Evolutionary conservation across 2,329 filamentous ascomycete genomes (phyloP).

Genomic region (Fusarium poae): DNA sequence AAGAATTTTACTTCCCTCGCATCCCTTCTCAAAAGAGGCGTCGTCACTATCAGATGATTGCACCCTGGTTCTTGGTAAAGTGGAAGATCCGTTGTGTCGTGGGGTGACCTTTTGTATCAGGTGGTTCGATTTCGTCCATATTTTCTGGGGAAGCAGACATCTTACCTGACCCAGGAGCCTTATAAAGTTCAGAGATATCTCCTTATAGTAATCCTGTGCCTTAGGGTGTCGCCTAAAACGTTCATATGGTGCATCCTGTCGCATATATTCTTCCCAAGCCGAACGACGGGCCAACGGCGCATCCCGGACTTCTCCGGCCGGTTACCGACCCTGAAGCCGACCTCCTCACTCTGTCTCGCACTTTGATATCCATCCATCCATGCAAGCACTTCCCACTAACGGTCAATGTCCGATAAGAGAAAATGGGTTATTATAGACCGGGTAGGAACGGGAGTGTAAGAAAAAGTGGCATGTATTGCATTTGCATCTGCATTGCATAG

Average conservation of each 20-base stretch:
- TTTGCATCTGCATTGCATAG: constrained; percentile 5
- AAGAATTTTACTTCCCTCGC: constrained; percentile 19
- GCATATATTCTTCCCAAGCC: constrained; percentile 28
- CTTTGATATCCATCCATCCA: constrained; percentile 17
- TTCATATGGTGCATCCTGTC: constrained; percentile 13
- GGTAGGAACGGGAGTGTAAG: constrained; percentile 30
- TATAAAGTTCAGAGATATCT: constrained; percentile 34
- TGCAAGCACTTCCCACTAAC: constrained; percentile 39
- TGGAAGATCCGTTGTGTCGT: constrained; percentile 23
- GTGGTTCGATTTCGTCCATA: constrained; percentile 49
- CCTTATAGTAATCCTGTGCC: constrained; percentile 35
- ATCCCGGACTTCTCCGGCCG: constrained; percentile 38
- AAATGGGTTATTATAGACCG: constrained; percentile 7
- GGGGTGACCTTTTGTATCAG: constrained; percentile 44
- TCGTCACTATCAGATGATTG: constrained; percentile 48
- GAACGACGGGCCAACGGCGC: constrained; percentile 47
- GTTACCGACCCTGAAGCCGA: constrained; percentile 25
- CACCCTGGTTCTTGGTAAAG: constrained; percentile 21
- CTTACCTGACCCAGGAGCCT: constrained; percentile 28
- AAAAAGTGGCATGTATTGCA: constrained; percentile 18
- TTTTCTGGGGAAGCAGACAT: constrained; percentile 43
- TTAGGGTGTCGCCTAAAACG: constrained; percentile 22
- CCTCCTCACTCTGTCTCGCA: constrained; percentile 20
- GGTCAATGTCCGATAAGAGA: constrained; percentile 20
- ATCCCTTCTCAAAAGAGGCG: constrained; percentile 21